phyloP scores from a whole-genome alignment of 2,329 filamentous ascomycete genomes.

The Coniochaeta sp. region DNA sequence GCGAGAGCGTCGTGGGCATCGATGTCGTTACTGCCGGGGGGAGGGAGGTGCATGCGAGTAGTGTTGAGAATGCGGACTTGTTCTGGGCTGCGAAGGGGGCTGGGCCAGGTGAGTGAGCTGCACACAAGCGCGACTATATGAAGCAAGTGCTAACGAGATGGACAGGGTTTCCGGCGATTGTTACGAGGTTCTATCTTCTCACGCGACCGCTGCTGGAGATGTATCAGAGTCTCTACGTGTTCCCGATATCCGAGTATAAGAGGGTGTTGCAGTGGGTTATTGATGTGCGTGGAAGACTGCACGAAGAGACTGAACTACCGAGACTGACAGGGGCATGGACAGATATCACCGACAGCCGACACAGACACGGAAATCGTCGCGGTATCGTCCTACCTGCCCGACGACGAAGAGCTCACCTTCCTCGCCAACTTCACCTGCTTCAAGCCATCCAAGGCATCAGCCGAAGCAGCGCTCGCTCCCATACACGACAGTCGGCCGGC shows the following conservation, averaged over 20 bases:
- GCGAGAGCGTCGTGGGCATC: slow-evolving; percentile 34
- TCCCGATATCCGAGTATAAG: slow-evolving; percentile 34
- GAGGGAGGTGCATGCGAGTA: slow-evolving; percentile 25
- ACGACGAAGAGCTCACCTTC: slow-evolving; percentile 20
- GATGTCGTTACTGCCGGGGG: slow-evolving; percentile 41
- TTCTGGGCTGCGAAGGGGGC: slow-evolving; percentile 42
- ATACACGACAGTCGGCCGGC: slow-evolving; percentile 29
- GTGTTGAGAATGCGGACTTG: slow-evolving; percentile 33
- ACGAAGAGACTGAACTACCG: neutral
- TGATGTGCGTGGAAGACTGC: slow-evolving; percentile 20
- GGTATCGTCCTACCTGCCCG: slow-evolving; percentile 22
- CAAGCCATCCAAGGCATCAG: slow-evolving; percentile 25
- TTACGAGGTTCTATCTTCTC: slow-evolving; percentile 41
- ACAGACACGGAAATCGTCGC: slow-evolving; percentile 30
- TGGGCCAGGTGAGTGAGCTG: slow-evolving; percentile 25
- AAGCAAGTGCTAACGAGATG: neutral
- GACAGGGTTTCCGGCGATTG: slow-evolving; percentile 42
- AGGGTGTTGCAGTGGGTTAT: slow-evolving; percentile 40
- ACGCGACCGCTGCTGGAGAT: slow-evolving; percentile 22
- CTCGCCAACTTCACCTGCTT: slow-evolving; percentile 33
- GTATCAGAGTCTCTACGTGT: slow-evolving; percentile 34
- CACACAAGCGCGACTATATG: too few relatives aligned
- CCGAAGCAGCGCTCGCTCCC: slow-evolving; percentile 24
- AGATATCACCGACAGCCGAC: slow-evolving; percentile 25
- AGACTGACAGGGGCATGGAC: neutral